Evolutionary conservation across 371 early-diverging fungal genomes (phyloP).

Genomic region (Zychaea mexicana): DNA sequence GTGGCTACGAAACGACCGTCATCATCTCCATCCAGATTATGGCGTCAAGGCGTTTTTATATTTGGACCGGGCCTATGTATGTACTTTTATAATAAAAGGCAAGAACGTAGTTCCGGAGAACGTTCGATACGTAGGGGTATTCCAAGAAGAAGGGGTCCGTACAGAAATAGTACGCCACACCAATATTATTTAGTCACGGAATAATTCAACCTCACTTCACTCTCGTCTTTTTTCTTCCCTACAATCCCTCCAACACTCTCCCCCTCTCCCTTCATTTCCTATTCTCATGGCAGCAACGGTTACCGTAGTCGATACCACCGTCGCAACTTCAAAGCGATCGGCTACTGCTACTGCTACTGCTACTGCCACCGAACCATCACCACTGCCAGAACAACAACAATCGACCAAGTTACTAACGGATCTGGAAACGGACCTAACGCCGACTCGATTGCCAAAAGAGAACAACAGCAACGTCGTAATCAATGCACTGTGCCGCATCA

Average conservation of each 20-base stretch:
- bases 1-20: no score
- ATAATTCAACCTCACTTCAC: not conserved
- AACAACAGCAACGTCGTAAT: not conserved
- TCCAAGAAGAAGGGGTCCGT: no score
- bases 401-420: no score
- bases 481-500: slow-evolving; percentile 15
- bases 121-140: no score
- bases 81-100: no score
- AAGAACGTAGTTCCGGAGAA: no score
- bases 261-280: slow-evolving; percentile 4
- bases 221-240: not conserved
- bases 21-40: no score
- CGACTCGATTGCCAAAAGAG: not conserved
- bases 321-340: not conserved
- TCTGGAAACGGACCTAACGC: not conserved
- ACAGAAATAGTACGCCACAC: no score
- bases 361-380: not conserved
- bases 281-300: not conserved
- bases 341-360: slow-evolving; percentile 5
- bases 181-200: no score
- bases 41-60: no score
- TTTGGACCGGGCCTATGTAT: no score
- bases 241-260: not conserved
- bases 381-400: not conserved
- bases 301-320: not conserved